A percentile compares a stretch with the other conserved stretches of the same genome.
phyloP scores from a whole-genome alignment of 1,284 basidiomycete species.

The Sporisorium sorghi region DNA sequence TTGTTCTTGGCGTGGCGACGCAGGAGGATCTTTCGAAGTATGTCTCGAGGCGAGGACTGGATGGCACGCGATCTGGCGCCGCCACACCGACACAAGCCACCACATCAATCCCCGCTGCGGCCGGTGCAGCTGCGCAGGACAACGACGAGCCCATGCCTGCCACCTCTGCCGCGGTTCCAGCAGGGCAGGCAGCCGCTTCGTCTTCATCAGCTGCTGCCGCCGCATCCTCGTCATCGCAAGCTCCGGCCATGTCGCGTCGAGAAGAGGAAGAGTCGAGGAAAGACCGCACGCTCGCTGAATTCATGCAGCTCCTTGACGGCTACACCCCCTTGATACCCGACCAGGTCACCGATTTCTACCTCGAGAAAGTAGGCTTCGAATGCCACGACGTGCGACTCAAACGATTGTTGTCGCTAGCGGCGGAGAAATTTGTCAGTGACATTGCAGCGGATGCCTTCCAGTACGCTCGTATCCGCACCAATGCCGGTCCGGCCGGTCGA shows the following conservation, averaged over 20 bases:
- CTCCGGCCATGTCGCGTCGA: slow-evolving; percentile 61
- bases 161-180: slow-evolving; percentile 20
- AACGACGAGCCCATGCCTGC: slow-evolving; percentile 44
- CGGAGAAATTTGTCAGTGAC: slow-evolving; percentile 97
- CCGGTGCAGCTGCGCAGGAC: slow-evolving; percentile 16
- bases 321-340: slow-evolving; percentile 97
- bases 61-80: slow-evolving; percentile 38
- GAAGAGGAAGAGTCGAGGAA: slow-evolving; percentile 80
- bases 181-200: slow-evolving; percentile 17
- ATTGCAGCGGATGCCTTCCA: slow-evolving; percentile 97
- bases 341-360: slow-evolving; percentile 97
- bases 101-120: slow-evolving; percentile 7
- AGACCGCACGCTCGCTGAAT: slow-evolving; percentile 87
- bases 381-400: slow-evolving; percentile 82
- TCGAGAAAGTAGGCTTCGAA: slow-evolving; percentile 95
- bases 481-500: slow-evolving; percentile 70
- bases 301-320: slow-evolving; percentile 94
- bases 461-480: slow-evolving; percentile 90
- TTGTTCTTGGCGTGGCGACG: slow-evolving; percentile 62
- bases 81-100: slow-evolving; percentile 44
- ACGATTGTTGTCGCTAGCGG: slow-evolving; percentile 90
- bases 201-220: slow-evolving; percentile 32
- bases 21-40: slow-evolving; percentile 63
- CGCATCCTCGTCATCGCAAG: slow-evolving; percentile 23
- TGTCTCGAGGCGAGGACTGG: slow-evolving; percentile 55